These are phyloP conservation scores for Cucurbita moschata DNA, from an alignment of 306 rosid genomes.

Conservation along the genomic window DNA sequence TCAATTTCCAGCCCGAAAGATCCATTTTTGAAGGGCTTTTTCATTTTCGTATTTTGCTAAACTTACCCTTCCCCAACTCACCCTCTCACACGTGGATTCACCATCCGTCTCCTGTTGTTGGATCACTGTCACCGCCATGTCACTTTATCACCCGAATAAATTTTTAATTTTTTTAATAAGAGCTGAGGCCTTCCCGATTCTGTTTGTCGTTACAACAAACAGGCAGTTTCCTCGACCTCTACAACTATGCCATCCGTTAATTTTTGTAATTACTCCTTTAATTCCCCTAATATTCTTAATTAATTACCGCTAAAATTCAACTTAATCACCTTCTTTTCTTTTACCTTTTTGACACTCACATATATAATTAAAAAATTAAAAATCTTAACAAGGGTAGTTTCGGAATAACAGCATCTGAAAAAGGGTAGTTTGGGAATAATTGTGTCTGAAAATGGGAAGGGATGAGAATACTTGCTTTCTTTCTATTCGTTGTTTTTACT, in stretches of 20 bases:
- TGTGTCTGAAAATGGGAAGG: background rate
- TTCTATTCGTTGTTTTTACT: constrained; percentile 3
- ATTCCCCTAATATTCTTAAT: constrained; percentile 12
- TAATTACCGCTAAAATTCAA: background rate
- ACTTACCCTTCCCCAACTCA: background rate
- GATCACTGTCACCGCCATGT: background rate
- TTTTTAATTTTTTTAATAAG: background rate
- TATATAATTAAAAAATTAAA: background rate
- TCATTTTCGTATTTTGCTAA: background rate
- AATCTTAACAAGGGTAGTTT: constrained; percentile 12
- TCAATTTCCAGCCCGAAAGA: constrained; percentile 33
- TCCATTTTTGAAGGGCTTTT: constrained; percentile 41
- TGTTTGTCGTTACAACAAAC: constrained; percentile 51
- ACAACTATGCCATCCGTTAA: constrained; percentile 40
- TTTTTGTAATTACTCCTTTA: constrained; percentile 17
- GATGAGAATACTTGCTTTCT: constrained; percentile 29
- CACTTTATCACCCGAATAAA: background rate
- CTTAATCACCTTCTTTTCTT: background rate
- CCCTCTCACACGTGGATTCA: background rate
- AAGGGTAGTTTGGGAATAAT: constrained; percentile 24
- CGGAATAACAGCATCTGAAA: too few relatives aligned
- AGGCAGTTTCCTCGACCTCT: constrained; percentile 63
- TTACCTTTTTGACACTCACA: background rate
- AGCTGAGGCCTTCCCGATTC: constrained; percentile 6
- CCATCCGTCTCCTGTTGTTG: background rate